phyloP scores from a whole-genome alignment of 1,284 basidiomycete genomes.

The Earliella scabrosa region DNA sequence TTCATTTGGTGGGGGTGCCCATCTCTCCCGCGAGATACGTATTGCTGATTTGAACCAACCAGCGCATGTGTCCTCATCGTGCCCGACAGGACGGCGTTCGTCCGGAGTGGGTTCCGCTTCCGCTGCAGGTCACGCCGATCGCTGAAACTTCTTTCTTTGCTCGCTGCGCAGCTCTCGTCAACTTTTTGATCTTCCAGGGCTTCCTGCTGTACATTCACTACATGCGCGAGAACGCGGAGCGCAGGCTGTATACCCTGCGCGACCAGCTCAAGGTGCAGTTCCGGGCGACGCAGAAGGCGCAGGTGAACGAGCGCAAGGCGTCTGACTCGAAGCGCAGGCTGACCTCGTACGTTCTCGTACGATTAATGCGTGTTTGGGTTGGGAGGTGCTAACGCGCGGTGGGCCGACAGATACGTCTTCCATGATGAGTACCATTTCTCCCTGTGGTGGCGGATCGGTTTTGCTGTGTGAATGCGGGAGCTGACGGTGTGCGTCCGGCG shows the following conservation, averaged over 20 bases:
- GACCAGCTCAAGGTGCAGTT: conserved; percentile 81
- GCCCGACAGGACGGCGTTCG: conserved; percentile 53
- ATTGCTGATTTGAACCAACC: no score
- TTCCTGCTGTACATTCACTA: conserved; percentile 63
- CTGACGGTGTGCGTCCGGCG: no score
- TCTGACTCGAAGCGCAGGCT: conserved; percentile 82
- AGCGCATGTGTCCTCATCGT: conserved; percentile 60
- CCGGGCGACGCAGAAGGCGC: conserved; percentile 81
- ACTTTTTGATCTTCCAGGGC: conserved; percentile 66
- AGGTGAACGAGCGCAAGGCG: conserved; percentile 82
- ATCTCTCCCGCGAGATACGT: neutral
- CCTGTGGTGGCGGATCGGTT: neutral
- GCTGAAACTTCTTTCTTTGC: neutral
- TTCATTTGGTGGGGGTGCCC: conserved; percentile 56
- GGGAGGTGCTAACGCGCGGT: neutral
- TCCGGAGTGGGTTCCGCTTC: conserved; percentile 59
- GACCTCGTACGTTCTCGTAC: conserved; percentile 60
- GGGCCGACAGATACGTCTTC: conserved; percentile 65
- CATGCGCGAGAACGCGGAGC: conserved; percentile 56
- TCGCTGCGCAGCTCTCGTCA: conserved; percentile 55
- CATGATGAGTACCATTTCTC: conserved; percentile 55
- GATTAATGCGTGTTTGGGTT: neutral
- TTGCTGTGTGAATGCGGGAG: no score
- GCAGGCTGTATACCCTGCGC: conserved; percentile 63
- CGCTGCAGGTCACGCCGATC: neutral